Base-by-base conservation (phyloP, 1,284 basidiomycete species). In the Malassezia brasiliensis region DNA sequence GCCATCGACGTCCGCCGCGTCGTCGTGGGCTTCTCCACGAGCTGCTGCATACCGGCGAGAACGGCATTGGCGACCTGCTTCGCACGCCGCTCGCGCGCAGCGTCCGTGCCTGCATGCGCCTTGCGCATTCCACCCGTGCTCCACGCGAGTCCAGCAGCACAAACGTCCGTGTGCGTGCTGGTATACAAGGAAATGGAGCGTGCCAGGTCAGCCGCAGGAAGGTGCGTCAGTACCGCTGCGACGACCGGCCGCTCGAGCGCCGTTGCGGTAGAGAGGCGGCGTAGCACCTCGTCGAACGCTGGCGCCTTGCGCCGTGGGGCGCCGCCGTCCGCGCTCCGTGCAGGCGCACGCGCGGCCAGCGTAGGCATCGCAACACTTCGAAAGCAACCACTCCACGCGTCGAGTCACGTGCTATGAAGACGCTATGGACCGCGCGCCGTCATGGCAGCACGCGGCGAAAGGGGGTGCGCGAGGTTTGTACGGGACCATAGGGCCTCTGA, bases 61-160 rank as follows among this genome's bases (percentile, higher is more conserved):
- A 57, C 50, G 4, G 55, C 55, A 36, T 69, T 69, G 51, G 63
- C 66, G 12, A 62, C 51, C 19, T 61, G 65, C 56, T 69, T 69
- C 17, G 65, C 59, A 15, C 52, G 53, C 20, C 62, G 62, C 32
- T 63, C 30, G 34, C 36, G 20, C 12, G 19, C 34, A 2, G 52
- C 2, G 3, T 48, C 39, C 2, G 17, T 2, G 12, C 28, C 9
- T 12, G 11, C 31, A 2, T 22, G 20, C 12, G n/a, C 11, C 30
- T 8, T 40, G 8, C 9, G 14, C 7, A 40, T 40, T n/a, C n/a
- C 14, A 5, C 14, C 32, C 3, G 30, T 19, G 10, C 20, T 14
- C 49, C 54, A 56, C 7, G 47, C 37, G 6, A 56, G 28, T 7
- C 53, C 47, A 6, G 47, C 53, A 7, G 31, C 28, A n/a, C 44